Evolutionary conservation across 306 rosid genomes (phyloP), one percentile per base, ranked within the genome.

Genomic region (Fragaria ananassa): DNA sequence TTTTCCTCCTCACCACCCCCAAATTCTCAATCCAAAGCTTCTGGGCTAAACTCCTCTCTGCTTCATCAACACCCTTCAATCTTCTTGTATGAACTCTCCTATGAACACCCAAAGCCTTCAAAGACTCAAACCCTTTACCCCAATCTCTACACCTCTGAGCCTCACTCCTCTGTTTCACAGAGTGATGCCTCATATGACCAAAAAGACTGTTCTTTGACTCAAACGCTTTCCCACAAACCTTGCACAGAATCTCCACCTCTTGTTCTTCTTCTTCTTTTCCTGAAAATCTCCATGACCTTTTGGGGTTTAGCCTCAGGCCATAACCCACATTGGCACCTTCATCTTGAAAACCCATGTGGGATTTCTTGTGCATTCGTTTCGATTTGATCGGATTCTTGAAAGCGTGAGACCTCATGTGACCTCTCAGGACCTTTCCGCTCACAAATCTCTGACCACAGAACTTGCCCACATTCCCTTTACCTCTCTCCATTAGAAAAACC

Each of bases 121-220:
- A n/a, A 44, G 84, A 79, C 13, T 37, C 71, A 49, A 85, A 87
- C 54, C 68, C 85, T 78, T 75, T n/a, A 8, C 74, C 81, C 23
- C 83, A 81, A 77, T 81, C 86, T 60, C 68, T 49, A 64, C 86
- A 84, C 23, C 44, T 27, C 70, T 61, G 64, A 63, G 74, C n/a
- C 35, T 68, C 81, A 46, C 65, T 75, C 85, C 74, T 83, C 23
- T 71, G 31, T 56, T 53, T 79, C 3, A 83, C 82, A 1, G 88
- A 79, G 75, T 85, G 91, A 70, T 81, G 83, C 70, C 89, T 81
- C 91, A 85, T 81, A 39, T 88, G 91, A 27, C 91, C 91, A 53
- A 83, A 85, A 49, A 88, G 41, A 14, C 88, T 87, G 53, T 70
- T 81, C 63, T 68, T 23, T 4, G 86, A 70, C 4, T 76, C 81